Base-by-base conservation (phyloP, 164 flowering plant genomes). In the Nymphaea thermarum region DNA sequence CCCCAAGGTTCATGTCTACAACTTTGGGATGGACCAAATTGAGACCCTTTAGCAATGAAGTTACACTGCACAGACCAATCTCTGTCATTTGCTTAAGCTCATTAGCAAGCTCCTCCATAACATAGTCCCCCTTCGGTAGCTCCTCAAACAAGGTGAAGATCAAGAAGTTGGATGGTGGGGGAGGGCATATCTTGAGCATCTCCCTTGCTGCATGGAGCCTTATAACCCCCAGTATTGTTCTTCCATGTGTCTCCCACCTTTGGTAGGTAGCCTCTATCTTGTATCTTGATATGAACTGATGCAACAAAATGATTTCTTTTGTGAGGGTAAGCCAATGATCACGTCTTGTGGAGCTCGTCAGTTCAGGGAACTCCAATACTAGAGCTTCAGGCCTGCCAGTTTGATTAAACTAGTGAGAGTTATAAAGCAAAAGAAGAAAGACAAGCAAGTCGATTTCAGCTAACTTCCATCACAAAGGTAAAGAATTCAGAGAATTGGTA, bases 151-250 rank as follows among this genome's bases (percentile, higher is more conserved):
- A 79, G 4, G 89, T 59, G 72, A 91, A 94, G 62, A 91, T 90
- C 71, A 94, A 74, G 80, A 91, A 94, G 64, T 76, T 90, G 14
- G 74, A 79, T 11, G 97, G 96, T 44, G 42, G 45, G 4, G 99
- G 99, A 5, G 94, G 91, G 0, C 90, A 81, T 43, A 91, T 82
- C 70, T 91, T 77, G 43, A 91, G 90, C 96, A 91, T 82, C 74
- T 95, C 97, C 72, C 96, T 78, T 45, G 90, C 93, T 43, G 96
- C 98, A 71, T 91, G 99, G 44, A 95, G 91, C 83, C 99, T 81
- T 66, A 84, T 43, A 43, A 87, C 79, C 14, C 85, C 89, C 57
- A 90, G 67, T 64, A 90, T 89, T 43, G 88, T 88, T 77, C 93
- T 83, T 4, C 91, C 78, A 62, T 91, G 96, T 84, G 85, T 80